Conservation (phyloP, 78 protist genomes). For the Polysphondylium violaceum region DNA sequence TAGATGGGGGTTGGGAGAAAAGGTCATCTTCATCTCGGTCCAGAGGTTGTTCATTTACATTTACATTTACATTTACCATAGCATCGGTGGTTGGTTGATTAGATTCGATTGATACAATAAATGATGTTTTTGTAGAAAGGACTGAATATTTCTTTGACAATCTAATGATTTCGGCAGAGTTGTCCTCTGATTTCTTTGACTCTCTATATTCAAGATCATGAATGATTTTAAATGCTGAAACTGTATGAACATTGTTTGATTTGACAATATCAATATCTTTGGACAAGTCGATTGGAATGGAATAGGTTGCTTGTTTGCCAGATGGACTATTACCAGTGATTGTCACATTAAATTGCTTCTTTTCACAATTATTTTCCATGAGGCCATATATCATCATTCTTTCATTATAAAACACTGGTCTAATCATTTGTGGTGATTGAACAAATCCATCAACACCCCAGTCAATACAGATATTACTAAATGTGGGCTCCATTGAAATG, state of each 20-base stretch:
- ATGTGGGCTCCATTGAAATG: slow-evolving; percentile 13
- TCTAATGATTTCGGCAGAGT: background rate
- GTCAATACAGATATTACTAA: slow-evolving; percentile 35
- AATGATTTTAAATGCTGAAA: slow-evolving; percentile 14
- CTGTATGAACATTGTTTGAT: slow-evolving; percentile 26
- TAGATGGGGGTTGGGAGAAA: no score
- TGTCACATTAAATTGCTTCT: background rate
- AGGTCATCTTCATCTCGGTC: no score
- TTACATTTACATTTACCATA: slow-evolving; percentile 17
- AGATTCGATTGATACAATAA: slow-evolving; percentile 12
- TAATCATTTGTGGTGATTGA: slow-evolving; percentile 17
- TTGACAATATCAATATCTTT: background rate
- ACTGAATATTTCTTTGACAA: slow-evolving; percentile 6
- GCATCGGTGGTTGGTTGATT: background rate
- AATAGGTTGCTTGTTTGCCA: background rate
- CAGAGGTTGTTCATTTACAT: no score
- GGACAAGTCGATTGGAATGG: background rate
- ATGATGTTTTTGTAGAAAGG: slow-evolving; percentile 46
- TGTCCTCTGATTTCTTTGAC: background rate
- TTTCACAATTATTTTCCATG: background rate
- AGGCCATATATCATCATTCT: slow-evolving; percentile 15
- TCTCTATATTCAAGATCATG: slow-evolving; percentile 33
- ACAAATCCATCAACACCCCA: slow-evolving; percentile 11
- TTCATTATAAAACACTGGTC: slow-evolving; percentile 32
- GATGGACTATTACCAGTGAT: background rate